Evolutionary conservation across 2,329 filamentous ascomycete species (phyloP).

Genomic region (Pseudogymnoascus sp.): DNA sequence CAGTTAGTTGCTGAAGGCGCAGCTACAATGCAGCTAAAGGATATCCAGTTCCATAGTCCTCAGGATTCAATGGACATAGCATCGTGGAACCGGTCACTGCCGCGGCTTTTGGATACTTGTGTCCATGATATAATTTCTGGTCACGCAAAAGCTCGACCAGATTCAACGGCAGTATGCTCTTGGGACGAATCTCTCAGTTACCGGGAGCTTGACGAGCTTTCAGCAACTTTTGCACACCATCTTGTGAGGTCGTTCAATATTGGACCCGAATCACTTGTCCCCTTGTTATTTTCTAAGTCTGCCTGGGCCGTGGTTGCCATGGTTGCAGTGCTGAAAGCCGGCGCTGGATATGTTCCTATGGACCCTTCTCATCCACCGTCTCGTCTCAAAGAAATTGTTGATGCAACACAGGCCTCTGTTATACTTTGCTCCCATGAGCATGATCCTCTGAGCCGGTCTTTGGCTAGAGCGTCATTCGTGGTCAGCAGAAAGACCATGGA

Average conservation of each 20-base stretch:
- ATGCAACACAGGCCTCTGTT: background rate
- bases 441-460: background rate
- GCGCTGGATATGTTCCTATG: conserved; percentile 25
- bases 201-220: conserved; percentile 19
- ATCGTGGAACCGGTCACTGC: background rate
- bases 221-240: conserved; percentile 14
- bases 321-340: conserved; percentile 26
- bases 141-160: conserved; percentile 10
- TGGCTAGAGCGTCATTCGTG: background rate
- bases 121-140: conserved; percentile 13
- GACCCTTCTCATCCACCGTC: conserved; percentile 24
- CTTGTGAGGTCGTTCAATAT: conserved; percentile 11
- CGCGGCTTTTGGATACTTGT: background rate
- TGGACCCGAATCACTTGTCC: conserved; percentile 16
- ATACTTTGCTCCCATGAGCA: background rate
- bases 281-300: conserved; percentile 27
- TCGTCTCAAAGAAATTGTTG: conserved; percentile 17
- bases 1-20: background rate
- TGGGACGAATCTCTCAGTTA: conserved; percentile 21
- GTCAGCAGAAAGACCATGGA: background rate
- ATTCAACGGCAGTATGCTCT: conserved; percentile 13
- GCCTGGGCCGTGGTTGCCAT: conserved; percentile 23
- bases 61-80: conserved; percentile 1
- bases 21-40: background rate
- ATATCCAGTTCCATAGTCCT: conserved; percentile 1